A percentile compares a stretch with the other conserved stretches of the same genome.
phyloP scores from a whole-genome alignment of 2,329 filamentous ascomycete genomes.

The Phialophora tarda region DNA sequence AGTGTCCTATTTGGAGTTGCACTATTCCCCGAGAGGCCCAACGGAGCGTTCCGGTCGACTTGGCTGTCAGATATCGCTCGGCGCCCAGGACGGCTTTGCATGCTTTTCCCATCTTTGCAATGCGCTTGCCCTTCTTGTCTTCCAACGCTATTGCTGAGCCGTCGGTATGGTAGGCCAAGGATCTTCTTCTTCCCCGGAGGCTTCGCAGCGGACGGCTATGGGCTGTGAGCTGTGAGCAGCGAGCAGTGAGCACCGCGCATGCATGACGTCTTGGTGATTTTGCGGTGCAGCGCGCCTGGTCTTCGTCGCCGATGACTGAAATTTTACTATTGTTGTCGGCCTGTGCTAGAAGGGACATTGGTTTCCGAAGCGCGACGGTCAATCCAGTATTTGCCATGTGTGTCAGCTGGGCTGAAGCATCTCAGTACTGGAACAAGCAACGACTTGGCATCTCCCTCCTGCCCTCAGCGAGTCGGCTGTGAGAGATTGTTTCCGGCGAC shows the following conservation, averaged over 20 bases:
- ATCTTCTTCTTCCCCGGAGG: neutral
- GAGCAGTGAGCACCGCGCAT: neutral
- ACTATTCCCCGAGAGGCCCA: constrained; percentile 10
- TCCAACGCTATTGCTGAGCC: constrained; percentile 12
- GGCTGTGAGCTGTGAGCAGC: neutral
- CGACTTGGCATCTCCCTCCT: constrained; percentile 16
- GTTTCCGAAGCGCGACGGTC: constrained; percentile 4
- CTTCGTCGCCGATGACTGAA: neutral
- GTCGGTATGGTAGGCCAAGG: neutral
- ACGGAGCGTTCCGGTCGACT: constrained; percentile 22
- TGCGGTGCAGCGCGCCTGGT: constrained; percentile 11
- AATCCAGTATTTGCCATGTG: constrained; percentile 9
- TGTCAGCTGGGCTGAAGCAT: constrained; percentile 17
- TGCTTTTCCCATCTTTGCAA: constrained; percentile 16
- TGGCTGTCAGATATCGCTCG: constrained; percentile 31
- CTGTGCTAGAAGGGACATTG: neutral
- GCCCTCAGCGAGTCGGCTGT: constrained; percentile 12
- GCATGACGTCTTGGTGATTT: constrained; percentile 1
- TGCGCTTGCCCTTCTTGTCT: constrained; percentile 6
- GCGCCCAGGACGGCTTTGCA: constrained; percentile 19
- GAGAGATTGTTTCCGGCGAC: neutral
- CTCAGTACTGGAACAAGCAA: constrained; percentile 10
- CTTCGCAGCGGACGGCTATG: neutral
- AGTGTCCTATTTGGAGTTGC: constrained; percentile 1
- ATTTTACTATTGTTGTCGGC: constrained; percentile 6